These are phyloP conservation scores for Colletotrichum scovillei DNA, from an alignment of 2,329 filamentous ascomycete genomes.

Conservation along the genomic window DNA sequence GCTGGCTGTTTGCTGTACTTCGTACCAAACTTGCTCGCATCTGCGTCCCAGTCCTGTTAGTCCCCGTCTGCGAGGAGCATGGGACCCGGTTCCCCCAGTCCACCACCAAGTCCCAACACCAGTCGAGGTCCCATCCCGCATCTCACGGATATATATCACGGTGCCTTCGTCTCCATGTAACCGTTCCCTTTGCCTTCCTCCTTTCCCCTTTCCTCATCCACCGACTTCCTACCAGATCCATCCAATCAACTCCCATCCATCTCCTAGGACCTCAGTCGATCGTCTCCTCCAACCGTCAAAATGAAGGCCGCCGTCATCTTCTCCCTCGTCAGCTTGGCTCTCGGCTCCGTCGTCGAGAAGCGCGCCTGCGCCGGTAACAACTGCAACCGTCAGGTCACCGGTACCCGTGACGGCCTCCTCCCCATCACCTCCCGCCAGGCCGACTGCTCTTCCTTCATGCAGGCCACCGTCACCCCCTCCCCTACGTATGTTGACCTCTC, in stretches of 20 bases:
- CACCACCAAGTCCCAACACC: neutral
- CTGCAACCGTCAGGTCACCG: slow-evolving; percentile 59
- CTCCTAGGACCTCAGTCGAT: slow-evolving; percentile 37
- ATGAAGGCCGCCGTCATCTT: slow-evolving; percentile 56
- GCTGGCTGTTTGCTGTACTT: neutral
- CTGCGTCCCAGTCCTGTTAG: neutral
- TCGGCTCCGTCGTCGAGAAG: slow-evolving; percentile 48
- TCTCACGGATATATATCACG: slow-evolving; percentile 35
- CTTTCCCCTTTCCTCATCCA: slow-evolving; percentile 33
- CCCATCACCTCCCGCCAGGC: slow-evolving; percentile 48
- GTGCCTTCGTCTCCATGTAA: slow-evolving; percentile 32
- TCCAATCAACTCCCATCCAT: slow-evolving; percentile 32
- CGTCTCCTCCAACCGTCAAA: slow-evolving; percentile 41
- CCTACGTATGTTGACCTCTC: slow-evolving; percentile 47
- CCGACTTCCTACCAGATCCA: slow-evolving; percentile 38
- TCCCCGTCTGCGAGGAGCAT: slow-evolving; percentile 7
- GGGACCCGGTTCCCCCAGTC: slow-evolving; percentile 11
- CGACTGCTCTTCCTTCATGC: slow-evolving; percentile 55
- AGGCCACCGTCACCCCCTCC: slow-evolving; percentile 52
- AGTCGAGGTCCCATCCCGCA: neutral
- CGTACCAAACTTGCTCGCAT: slow-evolving; percentile 13
- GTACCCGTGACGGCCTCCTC: slow-evolving; percentile 51
- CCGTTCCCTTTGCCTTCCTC: neutral
- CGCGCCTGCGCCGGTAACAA: slow-evolving; percentile 56
- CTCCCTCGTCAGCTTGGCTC: slow-evolving; percentile 49